Conservation (phyloP, 164 flowering plant genomes). For the grape (Vitis vinifera) region ASM3070453v1 NC_081818.1:15611001-15611500, state of each 20-base stretch:
- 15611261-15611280: conserved; percentile 11
- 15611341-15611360: conserved; percentile 42
- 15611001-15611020: too few relatives aligned
- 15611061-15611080: too few relatives aligned
- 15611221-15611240: too few relatives aligned
- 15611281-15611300: conserved; percentile 44
- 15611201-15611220: too few relatives aligned
- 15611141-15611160: too few relatives aligned
- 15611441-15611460: conserved; percentile 69
- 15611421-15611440: conserved; percentile 58
- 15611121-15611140: too few relatives aligned
- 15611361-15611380: conserved; percentile 38
- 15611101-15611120: too few relatives aligned
- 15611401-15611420: conserved; percentile 41
- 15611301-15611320: conserved; percentile 49
- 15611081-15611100: too few relatives aligned
- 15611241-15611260: background rate
- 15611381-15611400: conserved; percentile 59
- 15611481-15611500: conserved; percentile 44
- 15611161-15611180: too few relatives aligned
- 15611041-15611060: too few relatives aligned
- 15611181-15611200: too few relatives aligned
- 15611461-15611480: conserved; percentile 31
- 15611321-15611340: conserved; percentile 34
- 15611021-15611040: too few relatives aligned